Evolutionary conservation across 1,284 basidiomycete genomes (phyloP).

Genomic region (Bondarzewia mesenterica): DNA sequence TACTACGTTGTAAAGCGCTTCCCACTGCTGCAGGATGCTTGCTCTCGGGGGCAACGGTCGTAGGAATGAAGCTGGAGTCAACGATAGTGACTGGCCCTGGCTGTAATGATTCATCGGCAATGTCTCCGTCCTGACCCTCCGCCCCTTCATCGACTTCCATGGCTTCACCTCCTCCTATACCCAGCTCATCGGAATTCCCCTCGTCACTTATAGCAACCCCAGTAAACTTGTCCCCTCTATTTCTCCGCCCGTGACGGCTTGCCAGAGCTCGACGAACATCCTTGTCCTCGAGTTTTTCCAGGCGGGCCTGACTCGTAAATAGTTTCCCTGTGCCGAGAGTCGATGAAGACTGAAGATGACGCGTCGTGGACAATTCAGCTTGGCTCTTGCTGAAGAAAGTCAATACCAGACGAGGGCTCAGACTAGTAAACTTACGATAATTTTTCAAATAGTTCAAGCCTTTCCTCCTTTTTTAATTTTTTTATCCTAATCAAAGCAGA

Average conservation of each 20-base stretch:
- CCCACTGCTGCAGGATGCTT: constrained; percentile 30
- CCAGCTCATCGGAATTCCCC: constrained; percentile 20
- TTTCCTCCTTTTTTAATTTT: constrained; percentile 82
- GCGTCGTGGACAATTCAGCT: constrained; percentile 47
- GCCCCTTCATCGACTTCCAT: constrained; percentile 9
- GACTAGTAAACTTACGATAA: constrained; percentile 50
- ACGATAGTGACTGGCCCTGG: constrained; percentile 18
- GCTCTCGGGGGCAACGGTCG: not conserved
- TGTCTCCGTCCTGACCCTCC: constrained; percentile 4
- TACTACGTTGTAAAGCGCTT: constrained; percentile 48
- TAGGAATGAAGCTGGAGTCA: constrained; percentile 3
- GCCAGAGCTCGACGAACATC: constrained; percentile 46
- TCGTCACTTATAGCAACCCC: constrained; percentile 27
- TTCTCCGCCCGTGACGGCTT: constrained; percentile 39
- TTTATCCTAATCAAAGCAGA: constrained; percentile 61
- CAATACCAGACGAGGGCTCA: constrained; percentile 12
- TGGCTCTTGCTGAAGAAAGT: constrained; percentile 57
- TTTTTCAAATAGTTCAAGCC: constrained; percentile 64
- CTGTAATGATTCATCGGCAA: constrained; percentile 12
- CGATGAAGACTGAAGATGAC: constrained; percentile 66
- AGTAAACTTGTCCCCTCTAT: constrained; percentile 22
- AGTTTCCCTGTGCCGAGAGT: constrained; percentile 68
- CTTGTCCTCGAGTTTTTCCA: constrained; percentile 54
- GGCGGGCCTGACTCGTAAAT: constrained; percentile 48
- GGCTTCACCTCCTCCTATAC: constrained; percentile 2